A percentile compares a stretch with the other conserved stretches of the same genome.
These are phyloP conservation scores for Beauveria rudraprayagi DNA, from an alignment of 2,329 filamentous ascomycete genomes.

Conservation along the genomic window DNA sequence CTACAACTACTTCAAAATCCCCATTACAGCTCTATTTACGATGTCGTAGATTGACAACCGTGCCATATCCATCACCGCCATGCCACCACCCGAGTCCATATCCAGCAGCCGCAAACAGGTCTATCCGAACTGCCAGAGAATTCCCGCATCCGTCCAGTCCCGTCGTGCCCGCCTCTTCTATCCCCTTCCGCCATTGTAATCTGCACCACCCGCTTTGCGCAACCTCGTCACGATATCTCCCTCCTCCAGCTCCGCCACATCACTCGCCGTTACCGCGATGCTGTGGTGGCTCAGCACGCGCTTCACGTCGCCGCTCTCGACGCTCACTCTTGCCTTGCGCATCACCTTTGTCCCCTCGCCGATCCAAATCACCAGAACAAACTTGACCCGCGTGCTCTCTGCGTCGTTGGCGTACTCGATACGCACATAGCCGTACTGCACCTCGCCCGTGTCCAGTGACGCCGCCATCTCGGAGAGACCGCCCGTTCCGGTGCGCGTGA, in stretches of 20 bases:
- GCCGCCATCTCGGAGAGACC: conserved; percentile 50
- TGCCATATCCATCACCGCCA: not conserved
- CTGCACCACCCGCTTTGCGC: conserved; percentile 59
- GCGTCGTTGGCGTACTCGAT: conserved; percentile 65
- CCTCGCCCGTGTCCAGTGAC: conserved; percentile 49
- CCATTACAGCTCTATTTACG: not conserved
- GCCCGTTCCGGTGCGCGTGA: conserved; percentile 51
- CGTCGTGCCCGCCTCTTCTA: conserved; percentile 19
- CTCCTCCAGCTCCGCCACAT: conserved; percentile 53
- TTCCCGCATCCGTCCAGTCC: not conserved
- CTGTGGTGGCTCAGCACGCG: conserved; percentile 55
- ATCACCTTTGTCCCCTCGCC: conserved; percentile 57
- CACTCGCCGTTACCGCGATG: conserved; percentile 54
- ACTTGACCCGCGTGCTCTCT: conserved; percentile 61
- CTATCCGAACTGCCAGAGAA: too few species aligned
- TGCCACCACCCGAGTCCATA: not conserved
- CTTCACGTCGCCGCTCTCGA: conserved; percentile 60
- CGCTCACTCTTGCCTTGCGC: conserved; percentile 60
- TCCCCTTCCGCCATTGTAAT: conserved; percentile 60
- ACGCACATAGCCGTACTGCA: conserved; percentile 58
- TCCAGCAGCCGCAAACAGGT: not conserved
- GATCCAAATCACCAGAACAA: conserved; percentile 61
- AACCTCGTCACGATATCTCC: conserved; percentile 52
- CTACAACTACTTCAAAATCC: not conserved
- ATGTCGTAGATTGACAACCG: not conserved